Percentiles rank a stretch among this genome's conserved stretches.
phyloP scores from a whole-genome alignment of 768 basidiomycete species.

The Agaricus blazei region DNA sequence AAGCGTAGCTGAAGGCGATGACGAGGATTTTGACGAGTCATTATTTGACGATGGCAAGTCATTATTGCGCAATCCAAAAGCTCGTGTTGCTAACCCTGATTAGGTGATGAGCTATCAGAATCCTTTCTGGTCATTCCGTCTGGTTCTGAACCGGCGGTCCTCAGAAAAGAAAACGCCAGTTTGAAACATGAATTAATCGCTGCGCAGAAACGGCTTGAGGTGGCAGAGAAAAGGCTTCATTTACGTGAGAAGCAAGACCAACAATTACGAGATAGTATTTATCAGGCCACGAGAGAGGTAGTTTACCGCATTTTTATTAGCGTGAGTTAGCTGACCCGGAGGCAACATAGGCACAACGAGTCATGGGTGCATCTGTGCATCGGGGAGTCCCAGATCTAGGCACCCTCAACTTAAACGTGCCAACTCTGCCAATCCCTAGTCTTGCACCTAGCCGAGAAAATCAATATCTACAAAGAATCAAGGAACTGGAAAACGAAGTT shows the following conservation, averaged over 20 bases:
- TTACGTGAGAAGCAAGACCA: constrained; percentile 74
- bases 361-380: constrained; percentile 64
- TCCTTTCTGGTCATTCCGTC: constrained; percentile 76
- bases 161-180: constrained; percentile 63
- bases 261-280: constrained; percentile 75
- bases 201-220: constrained; percentile 52
- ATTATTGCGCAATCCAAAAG: background rate
- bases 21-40: constrained; percentile 56
- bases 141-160: constrained; percentile 42
- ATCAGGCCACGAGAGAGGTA: constrained; percentile 64
- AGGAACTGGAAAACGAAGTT: constrained; percentile 80
- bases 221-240: constrained; percentile 59
- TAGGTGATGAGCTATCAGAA: constrained; percentile 69
- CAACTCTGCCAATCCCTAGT: constrained; percentile 44
- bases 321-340: background rate
- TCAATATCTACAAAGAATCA: constrained; percentile 55
- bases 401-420: constrained; percentile 53
- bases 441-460: constrained; percentile 50
- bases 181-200: constrained; percentile 59
- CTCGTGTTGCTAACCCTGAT: background rate
- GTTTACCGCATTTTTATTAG: background rate
- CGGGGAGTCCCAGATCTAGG: constrained; percentile 54
- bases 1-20: constrained; percentile 18
- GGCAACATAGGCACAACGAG: constrained; percentile 63
- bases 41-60: constrained; percentile 58